phyloP scores from a whole-genome alignment of 1,139 yeast species.

The Debaryomycetaceae sp. region DNA sequence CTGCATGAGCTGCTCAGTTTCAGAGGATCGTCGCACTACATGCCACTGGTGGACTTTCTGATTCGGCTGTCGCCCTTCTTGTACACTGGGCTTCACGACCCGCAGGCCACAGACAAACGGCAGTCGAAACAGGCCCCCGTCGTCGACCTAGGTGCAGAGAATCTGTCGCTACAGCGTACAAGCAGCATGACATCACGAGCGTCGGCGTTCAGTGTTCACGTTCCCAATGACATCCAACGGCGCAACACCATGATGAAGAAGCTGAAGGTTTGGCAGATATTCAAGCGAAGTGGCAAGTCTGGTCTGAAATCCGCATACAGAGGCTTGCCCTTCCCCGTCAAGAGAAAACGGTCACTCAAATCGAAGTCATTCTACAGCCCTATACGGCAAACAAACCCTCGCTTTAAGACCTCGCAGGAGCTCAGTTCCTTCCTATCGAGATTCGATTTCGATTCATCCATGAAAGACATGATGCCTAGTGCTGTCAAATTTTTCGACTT shows the following conservation, averaged over 20 bases:
- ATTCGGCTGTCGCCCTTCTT: neutral
- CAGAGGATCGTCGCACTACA: neutral
- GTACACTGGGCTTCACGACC: neutral
- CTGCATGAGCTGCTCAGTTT: neutral
- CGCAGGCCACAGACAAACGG: neutral
- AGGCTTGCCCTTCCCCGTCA: slow-evolving; percentile 33
- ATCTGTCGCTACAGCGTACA: neutral
- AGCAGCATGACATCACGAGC: neutral
- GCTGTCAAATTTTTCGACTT: slow-evolving; percentile 25
- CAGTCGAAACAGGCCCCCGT: neutral
- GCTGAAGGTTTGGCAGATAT: neutral
- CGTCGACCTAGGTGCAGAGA: neutral
- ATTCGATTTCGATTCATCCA: slow-evolving; percentile 20
- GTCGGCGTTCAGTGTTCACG: neutral
- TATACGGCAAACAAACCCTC: slow-evolving; percentile 13
- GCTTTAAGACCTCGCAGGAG: slow-evolving; percentile 25
- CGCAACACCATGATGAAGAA: slow-evolving; percentile 30
- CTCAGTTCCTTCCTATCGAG: slow-evolving; percentile 22
- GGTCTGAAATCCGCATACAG: neutral
- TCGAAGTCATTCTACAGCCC: slow-evolving; percentile 16
- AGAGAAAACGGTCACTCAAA: slow-evolving; percentile 33
- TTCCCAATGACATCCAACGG: slow-evolving; percentile 18
- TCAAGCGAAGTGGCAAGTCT: neutral
- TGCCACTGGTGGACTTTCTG: neutral
- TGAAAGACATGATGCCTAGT: slow-evolving; percentile 29